phyloP scores from a whole-genome alignment of 345 rosid genomes.

The Cochlearia excelsa region DNA sequence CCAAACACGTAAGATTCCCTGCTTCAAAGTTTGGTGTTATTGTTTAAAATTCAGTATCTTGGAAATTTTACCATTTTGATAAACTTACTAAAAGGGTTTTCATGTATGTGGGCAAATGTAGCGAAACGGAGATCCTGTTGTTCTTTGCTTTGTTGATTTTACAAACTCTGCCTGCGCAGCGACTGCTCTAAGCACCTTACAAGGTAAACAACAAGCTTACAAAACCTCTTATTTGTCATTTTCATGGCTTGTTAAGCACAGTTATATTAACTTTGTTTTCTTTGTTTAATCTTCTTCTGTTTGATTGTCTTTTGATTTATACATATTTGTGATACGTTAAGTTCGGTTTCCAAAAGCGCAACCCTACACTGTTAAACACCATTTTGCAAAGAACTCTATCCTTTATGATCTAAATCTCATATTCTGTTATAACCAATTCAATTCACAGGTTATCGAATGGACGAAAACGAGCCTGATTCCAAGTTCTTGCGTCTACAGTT shows the following conservation, averaged over 20 bases:
- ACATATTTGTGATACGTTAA: neutral
- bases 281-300: neutral
- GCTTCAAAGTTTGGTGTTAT: neutral
- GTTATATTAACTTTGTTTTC: neutral
- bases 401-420: neutral
- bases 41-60: neutral
- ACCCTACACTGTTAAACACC: neutral
- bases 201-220: conserved; percentile 49
- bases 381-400: neutral
- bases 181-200: conserved; percentile 83
- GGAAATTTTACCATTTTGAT: neutral
- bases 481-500: conserved; percentile 75
- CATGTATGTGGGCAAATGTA: conserved; percentile 34
- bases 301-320: neutral
- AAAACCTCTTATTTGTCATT: neutral
- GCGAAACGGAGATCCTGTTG: conserved; percentile 82
- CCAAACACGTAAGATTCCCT: conserved; percentile 54
- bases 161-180: conserved; percentile 83
- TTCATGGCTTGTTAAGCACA: conserved; percentile 5
- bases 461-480: conserved; percentile 74
- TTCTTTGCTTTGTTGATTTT: conserved; percentile 90
- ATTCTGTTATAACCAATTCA: neutral
- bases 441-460: conserved; percentile 72
- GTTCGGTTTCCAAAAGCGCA: neutral
- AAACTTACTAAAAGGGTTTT: neutral